Conservation (phyloP, 208 protist species). For the Porcisia hertigi region DNA sequence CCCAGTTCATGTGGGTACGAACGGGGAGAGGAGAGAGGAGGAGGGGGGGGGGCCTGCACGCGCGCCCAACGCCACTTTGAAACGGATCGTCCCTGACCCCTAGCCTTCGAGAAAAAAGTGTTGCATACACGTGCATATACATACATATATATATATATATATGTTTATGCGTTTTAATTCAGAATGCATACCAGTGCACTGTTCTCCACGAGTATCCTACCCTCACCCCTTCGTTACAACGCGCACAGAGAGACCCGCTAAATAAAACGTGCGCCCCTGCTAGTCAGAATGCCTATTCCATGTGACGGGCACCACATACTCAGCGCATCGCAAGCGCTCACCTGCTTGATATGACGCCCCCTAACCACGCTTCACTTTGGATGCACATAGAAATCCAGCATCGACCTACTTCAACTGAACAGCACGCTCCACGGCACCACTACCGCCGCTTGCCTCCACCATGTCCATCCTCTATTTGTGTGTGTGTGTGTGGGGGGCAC, state of each 20-base stretch:
- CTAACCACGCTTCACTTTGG: not conserved
- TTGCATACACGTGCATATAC: not conserved
- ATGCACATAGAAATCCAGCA: too few species aligned
- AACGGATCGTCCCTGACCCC: not conserved
- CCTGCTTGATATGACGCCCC: not conserved
- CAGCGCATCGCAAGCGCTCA: not conserved
- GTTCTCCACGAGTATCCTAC: not conserved
- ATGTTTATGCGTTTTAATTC: not conserved
- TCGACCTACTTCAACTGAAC: not conserved
- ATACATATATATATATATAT: not conserved
- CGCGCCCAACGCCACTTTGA: not conserved
- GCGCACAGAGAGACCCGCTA: not conserved
- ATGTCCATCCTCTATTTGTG: not conserved
- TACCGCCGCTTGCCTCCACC: not conserved
- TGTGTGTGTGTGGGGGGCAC: too few species aligned
- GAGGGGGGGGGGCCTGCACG: too few species aligned
- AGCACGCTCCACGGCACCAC: not conserved
- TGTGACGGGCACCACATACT: not conserved
- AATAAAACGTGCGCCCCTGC: not conserved
- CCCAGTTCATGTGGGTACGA: not conserved
- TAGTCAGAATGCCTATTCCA: not conserved
- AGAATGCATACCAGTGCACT: not conserved
- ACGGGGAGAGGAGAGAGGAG: too few species aligned
- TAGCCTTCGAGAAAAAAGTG: not conserved
- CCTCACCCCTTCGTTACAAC: not conserved